Base-by-base conservation (phyloP, 768 basidiomycete genomes). In the Rhodocollybia butyracea region DNA sequence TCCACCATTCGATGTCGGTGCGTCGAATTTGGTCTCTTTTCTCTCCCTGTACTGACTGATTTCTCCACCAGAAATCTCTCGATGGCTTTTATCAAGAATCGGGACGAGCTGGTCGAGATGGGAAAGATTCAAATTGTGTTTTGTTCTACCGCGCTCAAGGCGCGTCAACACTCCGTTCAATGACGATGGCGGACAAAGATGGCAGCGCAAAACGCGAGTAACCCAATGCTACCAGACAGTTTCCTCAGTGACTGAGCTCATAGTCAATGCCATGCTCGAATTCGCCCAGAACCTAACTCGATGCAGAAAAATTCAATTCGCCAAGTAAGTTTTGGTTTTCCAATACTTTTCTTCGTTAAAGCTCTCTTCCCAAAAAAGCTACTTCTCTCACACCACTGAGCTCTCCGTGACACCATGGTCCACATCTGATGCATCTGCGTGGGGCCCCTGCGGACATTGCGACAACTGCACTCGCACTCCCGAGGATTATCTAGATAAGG, bases 61-160 rank as follows among this genome's bases (percentile, higher is more conserved):
- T n/a, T n/a, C n/a, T n/a, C 12, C 26, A 90, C n/a, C n/a, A n/a
- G 89, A 91, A 95, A 84, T 91, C 89, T 1, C 67, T 96, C 30
- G 94, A 96, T 60, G 89, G 91, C 0, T 94, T 85, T 67, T 96
- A 97, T 67, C 95, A 98, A 72, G 95, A 98, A 66, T 90, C 91
- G 3, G 96, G 96, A 2, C 85, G 96, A 51, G 96, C 95, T 2
- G 96, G 96, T 5, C 80, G 96, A 46, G 95, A 98, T 63, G 94
- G 95, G 8, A 77, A 82, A 54, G 86, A 90, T 56, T 82, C 90
- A 0, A 89, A 96, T 62, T 98, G 96, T 64, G 70, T 97, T 1
- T 70, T 97, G n/a, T 97, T 85, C 67, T 93, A 89, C 68, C 84
- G 90, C 6, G 82, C 87, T 0, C 87, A 89, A 58, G 92, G 94